Evolutionary conservation across 441 rosid genomes (phyloP).

Genomic region (Eutrema salsugineum): DNA sequence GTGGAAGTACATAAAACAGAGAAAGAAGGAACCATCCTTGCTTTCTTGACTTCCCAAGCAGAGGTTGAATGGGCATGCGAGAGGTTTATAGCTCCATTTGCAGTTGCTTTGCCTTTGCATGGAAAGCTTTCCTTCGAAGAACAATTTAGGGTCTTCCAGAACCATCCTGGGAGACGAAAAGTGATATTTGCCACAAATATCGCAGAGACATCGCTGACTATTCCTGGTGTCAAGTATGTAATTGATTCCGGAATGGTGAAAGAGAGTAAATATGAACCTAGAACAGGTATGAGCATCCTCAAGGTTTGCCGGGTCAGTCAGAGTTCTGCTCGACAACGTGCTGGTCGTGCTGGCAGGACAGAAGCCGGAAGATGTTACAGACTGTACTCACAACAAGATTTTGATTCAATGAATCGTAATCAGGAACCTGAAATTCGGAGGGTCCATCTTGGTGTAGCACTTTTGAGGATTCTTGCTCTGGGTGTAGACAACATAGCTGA

Average conservation of each 20-base stretch:
- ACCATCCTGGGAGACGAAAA: conserved; percentile 64
- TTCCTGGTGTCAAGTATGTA: conserved; percentile 86
- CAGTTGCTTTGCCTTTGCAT: conserved; percentile 71
- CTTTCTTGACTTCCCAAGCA: conserved; percentile 84
- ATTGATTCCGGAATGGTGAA: conserved; percentile 84
- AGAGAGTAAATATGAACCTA: conserved; percentile 72
- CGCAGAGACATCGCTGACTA: conserved; percentile 92
- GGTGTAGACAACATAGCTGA: conserved; percentile 50
- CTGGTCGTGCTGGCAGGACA: conserved; percentile 98
- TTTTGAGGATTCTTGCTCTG: conserved; percentile 77
- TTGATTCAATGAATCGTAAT: conserved; percentile 51
- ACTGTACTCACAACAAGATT: conserved; percentile 54
- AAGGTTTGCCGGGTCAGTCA: conserved; percentile 65
- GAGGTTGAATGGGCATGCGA: conserved; percentile 98
- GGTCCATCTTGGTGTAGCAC: conserved; percentile 92
- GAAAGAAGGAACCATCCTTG: conserved; percentile 79
- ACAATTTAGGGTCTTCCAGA: conserved; percentile 62
- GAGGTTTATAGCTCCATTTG: conserved; percentile 56
- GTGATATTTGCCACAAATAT: conserved; percentile 84
- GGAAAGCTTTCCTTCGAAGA: conserved; percentile 80
- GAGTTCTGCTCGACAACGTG: conserved; percentile 89
- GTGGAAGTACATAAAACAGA: conserved; percentile 55
- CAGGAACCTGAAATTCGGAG: conserved; percentile 88
- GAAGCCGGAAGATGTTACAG: conserved; percentile 85
- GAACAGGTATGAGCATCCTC: conserved; percentile 79